Percentiles rank a stretch among this genome's conserved stretches.
Evolutionary conservation across 1,139 yeast species (phyloP).

Genomic region (Debaryomyces sp.): DNA sequence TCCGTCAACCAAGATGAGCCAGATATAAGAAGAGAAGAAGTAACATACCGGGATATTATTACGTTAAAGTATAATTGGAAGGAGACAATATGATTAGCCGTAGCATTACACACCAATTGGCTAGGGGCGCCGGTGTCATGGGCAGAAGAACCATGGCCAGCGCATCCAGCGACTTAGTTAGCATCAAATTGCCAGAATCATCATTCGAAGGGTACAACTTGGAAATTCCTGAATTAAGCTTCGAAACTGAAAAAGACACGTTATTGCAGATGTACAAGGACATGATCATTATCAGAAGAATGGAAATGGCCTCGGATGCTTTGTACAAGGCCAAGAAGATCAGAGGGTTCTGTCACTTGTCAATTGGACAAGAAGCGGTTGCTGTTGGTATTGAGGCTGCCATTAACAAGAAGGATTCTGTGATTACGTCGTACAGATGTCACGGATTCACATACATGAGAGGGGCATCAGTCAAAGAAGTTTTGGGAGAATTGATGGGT

Average conservation of each 20-base stretch:
- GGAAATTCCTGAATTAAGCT: slow-evolving; percentile 68
- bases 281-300: slow-evolving; percentile 90
- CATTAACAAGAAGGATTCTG: slow-evolving; percentile 77
- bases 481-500: slow-evolving; percentile 96
- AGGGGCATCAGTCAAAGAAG: slow-evolving; percentile 89
- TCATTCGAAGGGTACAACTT: slow-evolving; percentile 87
- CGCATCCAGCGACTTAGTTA: slow-evolving; percentile 42
- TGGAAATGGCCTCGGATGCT: slow-evolving; percentile 99
- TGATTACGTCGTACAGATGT: slow-evolving; percentile 97
- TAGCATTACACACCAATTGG: slow-evolving; percentile 12
- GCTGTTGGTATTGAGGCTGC: slow-evolving; percentile 99
- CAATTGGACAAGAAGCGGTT: slow-evolving; percentile 99
- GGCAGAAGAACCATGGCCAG: slow-evolving; percentile 40
- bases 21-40: slow-evolving; percentile 1
- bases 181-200: slow-evolving; percentile 67
- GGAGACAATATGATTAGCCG: slow-evolving; percentile 8
- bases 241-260: slow-evolving; percentile 77
- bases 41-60: slow-evolving; percentile 2
- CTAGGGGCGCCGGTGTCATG: slow-evolving; percentile 10
- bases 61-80: slow-evolving; percentile 1
- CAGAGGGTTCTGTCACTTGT: slow-evolving; percentile 97
- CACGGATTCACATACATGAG: slow-evolving; percentile 98
- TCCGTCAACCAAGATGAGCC: slow-evolving; percentile 5
- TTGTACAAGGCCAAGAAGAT: slow-evolving; percentile 97
- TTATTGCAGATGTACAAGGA: slow-evolving; percentile 94